Base-by-base conservation (phyloP, 202 grass and related monocot genomes). In the Hordeum pubiflorum region DNA sequence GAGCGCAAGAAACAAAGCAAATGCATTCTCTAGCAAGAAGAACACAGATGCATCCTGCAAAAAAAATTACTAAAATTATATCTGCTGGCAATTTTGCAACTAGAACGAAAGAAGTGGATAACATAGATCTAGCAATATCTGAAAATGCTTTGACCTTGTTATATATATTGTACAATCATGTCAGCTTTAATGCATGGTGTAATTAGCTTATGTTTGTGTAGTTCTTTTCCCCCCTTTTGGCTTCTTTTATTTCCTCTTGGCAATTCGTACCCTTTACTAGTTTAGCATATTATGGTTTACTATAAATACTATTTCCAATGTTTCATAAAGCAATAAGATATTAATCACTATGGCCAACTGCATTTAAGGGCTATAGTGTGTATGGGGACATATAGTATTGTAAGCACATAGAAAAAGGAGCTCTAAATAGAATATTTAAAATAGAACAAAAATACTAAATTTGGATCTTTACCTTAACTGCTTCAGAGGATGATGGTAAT, bases 1-100 rank as follows among this genome's bases (percentile, higher is more conserved):
- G 33, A 97, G 43, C 0, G 87, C 94, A 20, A 97, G 82, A 46
- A 87, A 84, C 63, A 97, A 63, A n/a, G 94, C 89, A 5, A 93
- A 86, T 33, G 79, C 84, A 46, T 86, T 93, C 77, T 97, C 94
- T 48, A 90, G 54, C 22, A 97, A 79, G 76, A 86, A 93, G 69
- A 91, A 91, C 39, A 62, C 81, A n/a, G 84, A 97, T 43, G 94
- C 77, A 12, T 88, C 84, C 94, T 97, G 85, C 43, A 79, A 33
- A 52, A 68, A 68, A 70, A 0, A 29, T 20, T 14, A 48, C 1
- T 63, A 9, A 26, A 55, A 72, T 40, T 41, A 15, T 55, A 38
- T 50, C 1, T 32, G 6, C 3, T 29, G 3, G 8, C 50, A 72
- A 26, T 69, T 22, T 31, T 59, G 27, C 4, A 34, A 73, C 10